Conservation (phyloP, 169 alveolate genomes). For the Cyclospora cayetanensis region DNA sequence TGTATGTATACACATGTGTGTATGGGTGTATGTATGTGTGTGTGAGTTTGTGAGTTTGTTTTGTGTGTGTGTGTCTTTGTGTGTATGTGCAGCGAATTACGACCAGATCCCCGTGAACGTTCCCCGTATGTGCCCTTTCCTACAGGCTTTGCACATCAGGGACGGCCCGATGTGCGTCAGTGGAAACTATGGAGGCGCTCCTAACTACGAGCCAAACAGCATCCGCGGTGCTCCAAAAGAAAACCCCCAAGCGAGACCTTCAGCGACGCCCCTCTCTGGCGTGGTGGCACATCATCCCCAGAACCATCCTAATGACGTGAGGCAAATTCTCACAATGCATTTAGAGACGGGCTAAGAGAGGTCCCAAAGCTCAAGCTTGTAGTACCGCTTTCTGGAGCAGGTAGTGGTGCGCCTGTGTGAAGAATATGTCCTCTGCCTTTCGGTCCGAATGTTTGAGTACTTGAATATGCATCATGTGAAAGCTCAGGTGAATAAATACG, state of each 20-base stretch:
- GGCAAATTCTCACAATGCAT: too few species aligned
- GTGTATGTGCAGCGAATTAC: constrained; percentile 74
- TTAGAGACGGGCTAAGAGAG: too few species aligned
- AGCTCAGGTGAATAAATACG: too few species aligned
- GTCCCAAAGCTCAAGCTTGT: too few species aligned
- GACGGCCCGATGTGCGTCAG: constrained; percentile 81
- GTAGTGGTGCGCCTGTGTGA: too few species aligned
- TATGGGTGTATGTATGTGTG: too few species aligned
- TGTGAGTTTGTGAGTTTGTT: too few species aligned
- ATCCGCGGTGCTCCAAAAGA: constrained; percentile 76
- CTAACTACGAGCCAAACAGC: constrained; percentile 86
- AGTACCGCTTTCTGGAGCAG: too few species aligned
- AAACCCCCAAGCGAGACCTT: background rate
- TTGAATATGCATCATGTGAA: too few species aligned
- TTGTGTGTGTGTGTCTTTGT: background rate
- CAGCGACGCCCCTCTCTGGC: background rate
- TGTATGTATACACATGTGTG: too few species aligned
- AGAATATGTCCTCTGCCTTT: too few species aligned
- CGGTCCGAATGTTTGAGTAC: too few species aligned
- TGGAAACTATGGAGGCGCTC: constrained; percentile 80
- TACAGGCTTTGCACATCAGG: constrained; percentile 79
- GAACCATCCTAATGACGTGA: background rate
- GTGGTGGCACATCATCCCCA: background rate
- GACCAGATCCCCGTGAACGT: constrained; percentile 86
- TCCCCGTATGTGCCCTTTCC: constrained; percentile 81